Conservation (phyloP, 768 basidiomycete species). For the Ephemerocybe angulata region DNA sequence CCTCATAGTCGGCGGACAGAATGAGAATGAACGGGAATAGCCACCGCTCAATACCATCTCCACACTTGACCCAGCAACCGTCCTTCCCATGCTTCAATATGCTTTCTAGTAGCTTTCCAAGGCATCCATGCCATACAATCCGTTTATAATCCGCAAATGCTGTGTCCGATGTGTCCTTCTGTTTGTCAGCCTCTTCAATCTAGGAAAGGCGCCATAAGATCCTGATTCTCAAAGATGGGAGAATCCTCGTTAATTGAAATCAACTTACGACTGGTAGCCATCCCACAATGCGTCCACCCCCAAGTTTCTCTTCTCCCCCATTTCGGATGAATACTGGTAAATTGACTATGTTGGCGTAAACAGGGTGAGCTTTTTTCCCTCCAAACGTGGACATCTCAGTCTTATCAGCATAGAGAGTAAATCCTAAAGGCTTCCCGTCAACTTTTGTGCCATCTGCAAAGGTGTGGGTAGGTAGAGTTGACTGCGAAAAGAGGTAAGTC, state of each 20-base stretch:
- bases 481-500: no score
- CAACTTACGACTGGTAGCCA: slow-evolving; percentile 11
- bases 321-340: slow-evolving; percentile 23
- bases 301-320: background rate
- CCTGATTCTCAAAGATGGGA: slow-evolving; percentile 24
- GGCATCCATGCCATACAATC: slow-evolving; percentile 35
- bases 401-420: slow-evolving; percentile 39
- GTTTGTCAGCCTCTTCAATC: no score
- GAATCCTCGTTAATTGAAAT: no score
- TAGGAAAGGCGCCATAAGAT: no score
- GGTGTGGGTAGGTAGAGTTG: background rate
- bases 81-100: slow-evolving; percentile 18
- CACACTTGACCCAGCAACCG: slow-evolving; percentile 11
- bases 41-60: slow-evolving; percentile 17
- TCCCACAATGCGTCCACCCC: slow-evolving; percentile 24
- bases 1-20: slow-evolving; percentile 41
- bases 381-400: slow-evolving; percentile 36
- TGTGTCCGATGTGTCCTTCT: slow-evolving; percentile 22
- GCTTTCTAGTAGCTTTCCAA: slow-evolving; percentile 27
- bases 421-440: slow-evolving; percentile 22
- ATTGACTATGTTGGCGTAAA: slow-evolving; percentile 30
- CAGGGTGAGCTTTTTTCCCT: slow-evolving; percentile 31
- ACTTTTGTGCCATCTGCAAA: no score
- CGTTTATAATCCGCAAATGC: slow-evolving; percentile 31
- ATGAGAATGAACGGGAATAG: slow-evolving; percentile 38